phyloP scores from a whole-genome alignment of 2,329 filamentous ascomycete species.

The Fusarium torulosum region DNA sequence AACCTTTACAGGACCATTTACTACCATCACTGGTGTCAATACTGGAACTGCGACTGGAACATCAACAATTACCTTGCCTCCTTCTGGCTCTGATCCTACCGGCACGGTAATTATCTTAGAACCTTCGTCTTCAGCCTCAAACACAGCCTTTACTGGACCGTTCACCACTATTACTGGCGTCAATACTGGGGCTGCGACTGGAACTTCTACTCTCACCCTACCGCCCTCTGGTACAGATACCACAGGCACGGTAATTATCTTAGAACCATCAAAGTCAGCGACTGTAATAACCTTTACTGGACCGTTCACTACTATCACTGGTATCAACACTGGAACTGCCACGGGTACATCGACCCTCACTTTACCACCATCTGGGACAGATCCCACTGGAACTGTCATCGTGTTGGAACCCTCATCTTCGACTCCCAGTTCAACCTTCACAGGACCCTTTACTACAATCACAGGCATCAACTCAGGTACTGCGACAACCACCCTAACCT shows the following conservation, averaged over 20 bases:
- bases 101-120: too few relatives aligned
- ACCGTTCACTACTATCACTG: background rate
- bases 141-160: too few relatives aligned
- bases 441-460: conserved; percentile 1
- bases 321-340: conserved; percentile 2
- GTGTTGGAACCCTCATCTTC: background rate
- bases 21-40: too few relatives aligned
- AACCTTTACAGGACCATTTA: too few relatives aligned
- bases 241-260: too few relatives aligned
- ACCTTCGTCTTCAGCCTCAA: too few relatives aligned
- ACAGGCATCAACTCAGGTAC: conserved; percentile 4
- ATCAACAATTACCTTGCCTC: too few relatives aligned
- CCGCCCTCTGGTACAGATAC: background rate
- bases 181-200: too few relatives aligned
- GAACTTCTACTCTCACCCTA: too few relatives aligned
- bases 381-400: background rate
- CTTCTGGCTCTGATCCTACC: too few relatives aligned
- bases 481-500: background rate
- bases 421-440: background rate
- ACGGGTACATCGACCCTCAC: background rate
- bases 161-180: too few relatives aligned
- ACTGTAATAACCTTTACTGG: background rate
- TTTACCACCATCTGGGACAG: background rate
- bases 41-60: too few relatives aligned
- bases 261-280: background rate